A percentile compares a stretch with the other conserved stretches of the same genome.
These are phyloP conservation scores for Kregervanrija fluxuum DNA, from an alignment of 805 yeast species.

Conservation along the genomic window DNA sequence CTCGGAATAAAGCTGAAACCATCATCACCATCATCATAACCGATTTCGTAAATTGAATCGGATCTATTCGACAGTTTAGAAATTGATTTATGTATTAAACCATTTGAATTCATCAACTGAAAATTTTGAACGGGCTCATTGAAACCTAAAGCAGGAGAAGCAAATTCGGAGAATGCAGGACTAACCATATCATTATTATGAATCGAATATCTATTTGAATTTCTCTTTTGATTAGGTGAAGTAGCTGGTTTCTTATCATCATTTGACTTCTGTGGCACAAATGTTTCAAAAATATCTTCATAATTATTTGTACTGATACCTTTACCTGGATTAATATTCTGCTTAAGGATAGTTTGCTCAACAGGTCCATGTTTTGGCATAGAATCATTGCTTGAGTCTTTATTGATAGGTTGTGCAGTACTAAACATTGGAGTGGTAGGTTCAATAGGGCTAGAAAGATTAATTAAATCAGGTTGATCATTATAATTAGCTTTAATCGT, in stretches of 20 bases:
- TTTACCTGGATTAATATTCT: not conserved
- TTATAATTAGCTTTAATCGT: conserved; percentile 7
- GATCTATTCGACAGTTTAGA: conserved; percentile 6
- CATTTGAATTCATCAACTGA: conserved; percentile 14
- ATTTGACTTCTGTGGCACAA: conserved; percentile 2
- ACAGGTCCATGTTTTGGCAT: conserved; percentile 10
- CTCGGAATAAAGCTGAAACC: not conserved
- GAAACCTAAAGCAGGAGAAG: conserved; percentile 24
- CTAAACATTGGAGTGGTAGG: not conserved
- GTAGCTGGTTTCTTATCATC: conserved; percentile 1
- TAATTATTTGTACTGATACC: not conserved
- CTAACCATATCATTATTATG: conserved; percentile 16
- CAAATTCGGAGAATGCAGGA: conserved; percentile 16
- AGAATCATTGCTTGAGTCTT: conserved; percentile 1
- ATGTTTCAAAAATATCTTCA: not conserved
- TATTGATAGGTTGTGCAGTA: not conserved
- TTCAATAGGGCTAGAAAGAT: conserved; percentile 22
- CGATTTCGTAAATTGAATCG: conserved; percentile 18
- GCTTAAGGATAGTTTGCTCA: conserved; percentile 3
- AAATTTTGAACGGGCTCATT: conserved; percentile 21
- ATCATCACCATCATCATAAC: conserved; percentile 21
- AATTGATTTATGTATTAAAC: conserved; percentile 1
- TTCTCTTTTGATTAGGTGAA: conserved; percentile 1
- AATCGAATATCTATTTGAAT: conserved; percentile 4
- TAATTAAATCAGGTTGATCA: conserved; percentile 23